phyloP scores from a whole-genome alignment of 257 asterid genomes.

The Perilla frutescens region DNA sequence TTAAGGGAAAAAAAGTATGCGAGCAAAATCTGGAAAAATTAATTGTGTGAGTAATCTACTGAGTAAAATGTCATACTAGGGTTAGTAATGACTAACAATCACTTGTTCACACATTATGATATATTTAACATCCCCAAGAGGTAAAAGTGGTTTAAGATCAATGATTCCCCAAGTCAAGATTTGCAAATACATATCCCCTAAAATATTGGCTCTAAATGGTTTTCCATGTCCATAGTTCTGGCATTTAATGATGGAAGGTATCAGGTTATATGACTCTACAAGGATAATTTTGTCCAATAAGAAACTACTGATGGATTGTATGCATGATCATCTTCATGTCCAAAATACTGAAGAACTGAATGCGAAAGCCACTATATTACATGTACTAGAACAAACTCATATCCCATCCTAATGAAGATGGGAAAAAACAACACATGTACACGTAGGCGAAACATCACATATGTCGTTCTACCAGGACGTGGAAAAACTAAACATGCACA shows the following conservation, averaged over 20 bases:
- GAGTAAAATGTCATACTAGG: neutral
- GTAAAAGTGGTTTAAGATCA: neutral
- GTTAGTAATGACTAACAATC: neutral
- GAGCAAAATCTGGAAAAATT: neutral
- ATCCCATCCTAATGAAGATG: neutral
- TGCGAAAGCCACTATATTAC: too few relatives aligned
- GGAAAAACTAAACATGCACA: neutral
- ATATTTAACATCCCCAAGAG: neutral
- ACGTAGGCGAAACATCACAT: neutral
- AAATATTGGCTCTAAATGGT: neutral
- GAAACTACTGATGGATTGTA: neutral
- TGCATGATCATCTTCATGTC: neutral
- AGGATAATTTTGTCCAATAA: neutral
- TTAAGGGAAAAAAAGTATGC: neutral
- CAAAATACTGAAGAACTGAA: neutral
- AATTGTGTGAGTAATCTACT: neutral
- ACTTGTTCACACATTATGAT: neutral
- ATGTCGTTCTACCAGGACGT: neutral
- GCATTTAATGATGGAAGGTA: conserved; percentile 1
- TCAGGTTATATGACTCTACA: neutral
- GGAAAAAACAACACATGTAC: neutral
- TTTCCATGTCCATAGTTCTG: neutral
- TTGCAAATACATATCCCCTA: neutral
- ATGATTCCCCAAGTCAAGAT: neutral
- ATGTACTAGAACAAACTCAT: neutral